These are phyloP conservation scores for Alternaria dauci DNA, from an alignment of 2,329 filamentous ascomycete species.

Conservation along the genomic window DNA sequence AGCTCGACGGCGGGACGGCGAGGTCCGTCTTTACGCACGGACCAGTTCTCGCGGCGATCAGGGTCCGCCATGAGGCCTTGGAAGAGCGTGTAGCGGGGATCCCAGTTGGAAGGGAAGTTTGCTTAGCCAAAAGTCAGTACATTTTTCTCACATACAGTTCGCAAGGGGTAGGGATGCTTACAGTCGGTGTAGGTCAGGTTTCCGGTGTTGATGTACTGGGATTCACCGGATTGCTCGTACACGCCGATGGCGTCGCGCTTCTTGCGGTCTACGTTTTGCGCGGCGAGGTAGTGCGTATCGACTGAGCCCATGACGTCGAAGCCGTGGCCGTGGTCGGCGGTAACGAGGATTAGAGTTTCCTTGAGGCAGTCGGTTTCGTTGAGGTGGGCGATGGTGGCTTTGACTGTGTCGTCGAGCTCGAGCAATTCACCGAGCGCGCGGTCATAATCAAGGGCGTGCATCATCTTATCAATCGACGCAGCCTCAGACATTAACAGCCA, in stretches of 20 bases:
- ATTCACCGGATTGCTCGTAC: conserved; percentile 77
- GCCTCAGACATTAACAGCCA: conserved; percentile 91
- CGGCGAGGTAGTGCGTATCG: conserved; percentile 78
- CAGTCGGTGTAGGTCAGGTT: conserved; percentile 65
- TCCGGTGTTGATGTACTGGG: conserved; percentile 74
- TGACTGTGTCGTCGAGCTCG: conserved; percentile 84
- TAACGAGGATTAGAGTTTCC: conserved; percentile 80
- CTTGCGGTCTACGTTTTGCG: conserved; percentile 70
- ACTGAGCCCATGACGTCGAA: conserved; percentile 87
- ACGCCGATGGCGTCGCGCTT: conserved; percentile 79
- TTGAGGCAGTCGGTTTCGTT: conserved; percentile 71
- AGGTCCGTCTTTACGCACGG: conserved; percentile 71
- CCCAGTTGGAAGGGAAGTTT: conserved; percentile 85
- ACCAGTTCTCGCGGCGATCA: conserved; percentile 79
- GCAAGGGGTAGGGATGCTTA: not conserved
- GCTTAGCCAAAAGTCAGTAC: not conserved
- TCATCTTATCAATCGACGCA: conserved; percentile 87
- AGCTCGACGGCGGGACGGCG: conserved; percentile 67
- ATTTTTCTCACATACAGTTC: no score
- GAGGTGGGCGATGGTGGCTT: conserved; percentile 76
- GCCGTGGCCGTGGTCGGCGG: conserved; percentile 88
- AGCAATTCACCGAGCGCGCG: conserved; percentile 84
- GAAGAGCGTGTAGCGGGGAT: conserved; percentile 82
- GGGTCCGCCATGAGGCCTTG: conserved; percentile 75
- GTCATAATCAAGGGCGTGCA: conserved; percentile 86